Evolutionary conservation across 2,329 filamentous ascomycete species (phyloP).

Genomic region (Alternaria longipes): DNA sequence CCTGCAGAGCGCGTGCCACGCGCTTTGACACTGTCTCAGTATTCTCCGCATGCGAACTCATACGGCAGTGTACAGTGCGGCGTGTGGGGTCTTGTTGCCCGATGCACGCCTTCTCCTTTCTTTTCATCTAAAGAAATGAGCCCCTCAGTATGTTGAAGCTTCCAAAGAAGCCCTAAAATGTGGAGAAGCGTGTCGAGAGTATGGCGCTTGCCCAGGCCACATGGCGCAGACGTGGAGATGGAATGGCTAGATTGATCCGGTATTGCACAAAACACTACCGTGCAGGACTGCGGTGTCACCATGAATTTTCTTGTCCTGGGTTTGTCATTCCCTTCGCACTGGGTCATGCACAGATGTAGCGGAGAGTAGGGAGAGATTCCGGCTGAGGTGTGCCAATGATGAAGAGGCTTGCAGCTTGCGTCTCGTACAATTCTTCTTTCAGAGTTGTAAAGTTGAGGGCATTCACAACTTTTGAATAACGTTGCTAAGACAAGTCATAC

Average conservation of each 20-base stretch:
- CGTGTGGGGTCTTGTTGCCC: constrained; percentile 40
- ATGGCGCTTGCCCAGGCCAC: constrained; percentile 21
- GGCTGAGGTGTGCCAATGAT: constrained; percentile 22
- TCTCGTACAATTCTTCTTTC: constrained; percentile 13
- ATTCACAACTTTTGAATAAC: constrained; percentile 10
- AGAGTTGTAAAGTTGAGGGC: constrained; percentile 9
- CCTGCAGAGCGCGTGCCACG: constrained; percentile 12
- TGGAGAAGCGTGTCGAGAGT: constrained; percentile 41
- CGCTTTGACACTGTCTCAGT: constrained; percentile 11
- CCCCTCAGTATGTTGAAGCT: constrained; percentile 21
- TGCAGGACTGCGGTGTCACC: constrained; percentile 36
- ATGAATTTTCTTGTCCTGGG: constrained; percentile 35
- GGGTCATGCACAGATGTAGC: constrained; percentile 28
- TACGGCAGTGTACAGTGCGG: constrained; percentile 2
- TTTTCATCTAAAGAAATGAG: constrained; percentile 39
- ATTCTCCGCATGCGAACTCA: constrained; percentile 24
- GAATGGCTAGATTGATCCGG: constrained; percentile 24
- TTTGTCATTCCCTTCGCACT: constrained; percentile 29
- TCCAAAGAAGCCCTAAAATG: constrained; percentile 32
- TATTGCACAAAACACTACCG: constrained; percentile 38
- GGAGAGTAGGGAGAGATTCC: constrained; percentile 41
- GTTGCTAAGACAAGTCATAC: constrained; percentile 7
- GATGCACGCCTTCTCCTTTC: constrained; percentile 11
- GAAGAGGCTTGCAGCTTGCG: constrained; percentile 23
- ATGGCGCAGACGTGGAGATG: constrained; percentile 27